A percentile compares a stretch with the other conserved stretches of the same genome.
These are phyloP conservation scores for Russula emetica DNA, from an alignment of 768 basidiomycete genomes.

Conservation along the genomic window DNA sequence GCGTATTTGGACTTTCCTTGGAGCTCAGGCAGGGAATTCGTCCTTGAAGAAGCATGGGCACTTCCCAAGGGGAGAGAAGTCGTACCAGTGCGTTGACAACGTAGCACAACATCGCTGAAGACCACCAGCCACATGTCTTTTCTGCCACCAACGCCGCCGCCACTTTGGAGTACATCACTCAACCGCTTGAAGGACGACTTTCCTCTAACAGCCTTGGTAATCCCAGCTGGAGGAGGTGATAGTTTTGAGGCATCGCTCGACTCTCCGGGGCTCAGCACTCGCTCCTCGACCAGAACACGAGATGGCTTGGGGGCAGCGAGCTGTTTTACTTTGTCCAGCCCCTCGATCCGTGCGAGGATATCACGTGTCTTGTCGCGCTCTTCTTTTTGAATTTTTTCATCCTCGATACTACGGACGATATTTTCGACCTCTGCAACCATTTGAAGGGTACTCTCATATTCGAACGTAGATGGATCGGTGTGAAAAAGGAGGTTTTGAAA, in stretches of 20 bases:
- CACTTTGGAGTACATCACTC: slow-evolving; percentile 76
- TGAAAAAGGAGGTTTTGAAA: slow-evolving; percentile 97
- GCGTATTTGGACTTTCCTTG: slow-evolving; percentile 83
- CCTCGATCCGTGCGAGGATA: slow-evolving; percentile 93
- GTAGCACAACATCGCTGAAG: slow-evolving; percentile 92
- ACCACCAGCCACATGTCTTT: slow-evolving; percentile 92
- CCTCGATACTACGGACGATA: slow-evolving; percentile 95
- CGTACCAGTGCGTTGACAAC: slow-evolving; percentile 86
- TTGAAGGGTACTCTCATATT: slow-evolving; percentile 92
- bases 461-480: slow-evolving; percentile 94
- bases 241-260: slow-evolving; percentile 29
- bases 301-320: slow-evolving; percentile 88
- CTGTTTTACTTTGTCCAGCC: slow-evolving; percentile 89
- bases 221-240: slow-evolving; percentile 37
- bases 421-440: slow-evolving; percentile 98
- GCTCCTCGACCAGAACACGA: slow-evolving; percentile 82
- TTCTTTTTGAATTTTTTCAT: slow-evolving; percentile 96
- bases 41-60: slow-evolving; percentile 59
- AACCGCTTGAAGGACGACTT: slow-evolving; percentile 87
- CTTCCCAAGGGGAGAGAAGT: slow-evolving; percentile 78
- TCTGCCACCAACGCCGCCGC: slow-evolving; percentile 54
- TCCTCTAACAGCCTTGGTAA: slow-evolving; percentile 60
- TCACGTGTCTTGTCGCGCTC: slow-evolving; percentile 94
- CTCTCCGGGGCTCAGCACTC: slow-evolving; percentile 42
- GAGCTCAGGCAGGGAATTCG: slow-evolving; percentile 77